These are phyloP conservation scores for Pharnaceum exiguum DNA, from an alignment of 148 eudicot genomes.

Conservation along the genomic window DNA sequence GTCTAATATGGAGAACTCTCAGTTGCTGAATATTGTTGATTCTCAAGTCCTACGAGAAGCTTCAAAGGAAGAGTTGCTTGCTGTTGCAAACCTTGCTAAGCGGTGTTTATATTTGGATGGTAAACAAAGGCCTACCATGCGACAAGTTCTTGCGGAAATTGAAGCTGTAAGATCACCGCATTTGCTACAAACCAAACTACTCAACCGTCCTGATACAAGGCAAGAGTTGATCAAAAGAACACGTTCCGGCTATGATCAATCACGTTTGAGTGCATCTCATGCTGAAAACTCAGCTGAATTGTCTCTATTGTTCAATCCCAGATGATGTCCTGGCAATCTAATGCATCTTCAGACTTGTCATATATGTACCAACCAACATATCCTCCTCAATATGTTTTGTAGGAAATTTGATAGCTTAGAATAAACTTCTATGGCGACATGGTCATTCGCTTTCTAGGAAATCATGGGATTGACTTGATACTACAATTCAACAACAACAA, in stretches of 20 bases:
- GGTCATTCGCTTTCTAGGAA: too few relatives aligned
- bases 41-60: conserved; percentile 22
- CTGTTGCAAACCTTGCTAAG: conserved; percentile 26
- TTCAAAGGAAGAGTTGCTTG: conserved; percentile 15
- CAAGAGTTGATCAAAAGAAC: not conserved
- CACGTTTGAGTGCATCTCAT: not conserved
- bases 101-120: conserved; percentile 28
- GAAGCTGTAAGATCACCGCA: conserved; percentile 22
- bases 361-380: not conserved
- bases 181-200: not conserved
- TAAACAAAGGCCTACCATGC: conserved; percentile 35
- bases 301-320: conserved; percentile 6
- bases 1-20: conserved; percentile 10
- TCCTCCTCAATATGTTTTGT: too few relatives aligned
- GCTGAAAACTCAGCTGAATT: conserved; percentile 13
- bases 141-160: conserved; percentile 20
- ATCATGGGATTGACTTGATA: too few relatives aligned
- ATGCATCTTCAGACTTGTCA: not conserved
- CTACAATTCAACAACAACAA: too few relatives aligned
- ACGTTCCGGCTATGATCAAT: not conserved
- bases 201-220: not conserved
- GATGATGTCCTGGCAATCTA: conserved; percentile 11
- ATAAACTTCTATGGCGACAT: too few relatives aligned
- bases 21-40: conserved; percentile 23
- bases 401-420: too few relatives aligned